phyloP scores from a whole-genome alignment of 176 grass and related monocot species.

The Phyllostachys edulis region DNA sequence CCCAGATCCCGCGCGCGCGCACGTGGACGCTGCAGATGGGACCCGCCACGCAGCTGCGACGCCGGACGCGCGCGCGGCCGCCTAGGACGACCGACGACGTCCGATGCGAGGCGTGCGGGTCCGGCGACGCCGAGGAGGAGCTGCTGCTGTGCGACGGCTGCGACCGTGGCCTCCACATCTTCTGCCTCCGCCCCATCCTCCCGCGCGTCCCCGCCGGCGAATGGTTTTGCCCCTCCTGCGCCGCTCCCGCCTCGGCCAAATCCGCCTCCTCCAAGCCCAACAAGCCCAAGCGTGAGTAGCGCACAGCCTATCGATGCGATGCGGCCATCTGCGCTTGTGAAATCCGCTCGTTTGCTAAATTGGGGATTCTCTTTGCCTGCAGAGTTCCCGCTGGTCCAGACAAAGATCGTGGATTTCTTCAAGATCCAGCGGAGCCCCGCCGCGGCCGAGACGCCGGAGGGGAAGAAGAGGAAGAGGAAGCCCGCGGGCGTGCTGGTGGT shows the following conservation, averaged over 20 bases:
- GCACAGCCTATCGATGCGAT: background rate
- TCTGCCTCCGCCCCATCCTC: slow-evolving; percentile 93
- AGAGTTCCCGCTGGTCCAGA: slow-evolving; percentile 91
- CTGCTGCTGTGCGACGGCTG: slow-evolving; percentile 89
- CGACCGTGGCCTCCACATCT: slow-evolving; percentile 81
- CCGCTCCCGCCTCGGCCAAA: slow-evolving; percentile 23
- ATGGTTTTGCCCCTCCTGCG: slow-evolving; percentile 83
- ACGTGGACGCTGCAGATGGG: background rate
- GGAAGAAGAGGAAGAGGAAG: slow-evolving; percentile 69
- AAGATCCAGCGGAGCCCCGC: slow-evolving; percentile 62
- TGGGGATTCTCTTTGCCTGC: background rate
- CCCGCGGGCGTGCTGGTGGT: slow-evolving; percentile 14
- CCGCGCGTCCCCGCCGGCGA: slow-evolving; percentile 65
- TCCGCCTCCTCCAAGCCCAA: slow-evolving; percentile 32
- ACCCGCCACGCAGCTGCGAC: slow-evolving; percentile 28
- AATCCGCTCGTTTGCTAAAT: background rate
- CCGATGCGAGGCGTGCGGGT: slow-evolving; percentile 67
- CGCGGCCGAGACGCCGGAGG: background rate
- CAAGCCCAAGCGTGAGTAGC: slow-evolving; percentile 56
- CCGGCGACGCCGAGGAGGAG: slow-evolving; percentile 52
- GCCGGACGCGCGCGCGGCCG: slow-evolving; percentile 46
- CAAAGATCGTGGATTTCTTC: slow-evolving; percentile 95
- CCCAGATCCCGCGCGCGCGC: too few species aligned
- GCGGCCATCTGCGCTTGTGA: background rate
- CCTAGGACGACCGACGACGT: slow-evolving; percentile 20